A percentile compares a stretch with the other conserved stretches of the same genome.
Conservation (phyloP, 768 basidiomycete genomes). For the Suillus cothurnatus region DNA sequence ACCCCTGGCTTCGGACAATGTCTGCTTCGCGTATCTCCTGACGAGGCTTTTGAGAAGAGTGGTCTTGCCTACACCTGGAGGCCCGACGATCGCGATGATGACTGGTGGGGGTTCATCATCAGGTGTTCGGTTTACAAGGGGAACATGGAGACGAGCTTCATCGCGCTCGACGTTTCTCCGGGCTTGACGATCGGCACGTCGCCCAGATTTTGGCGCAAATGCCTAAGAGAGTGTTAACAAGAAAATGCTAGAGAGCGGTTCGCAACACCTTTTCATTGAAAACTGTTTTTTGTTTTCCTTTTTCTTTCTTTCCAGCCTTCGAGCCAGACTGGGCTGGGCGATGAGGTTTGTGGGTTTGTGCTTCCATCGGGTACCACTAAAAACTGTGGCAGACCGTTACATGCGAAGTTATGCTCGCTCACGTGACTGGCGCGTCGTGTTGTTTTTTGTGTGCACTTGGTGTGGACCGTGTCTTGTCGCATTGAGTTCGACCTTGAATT, state of each 20-base stretch:
- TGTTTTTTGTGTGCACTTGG: constrained; percentile 10
- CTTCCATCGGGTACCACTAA: constrained; percentile 53
- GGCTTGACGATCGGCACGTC: constrained; percentile 85
- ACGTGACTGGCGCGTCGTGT: constrained; percentile 32
- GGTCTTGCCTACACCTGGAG: constrained; percentile 96
- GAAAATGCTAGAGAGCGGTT: not conserved
- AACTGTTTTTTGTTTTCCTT: constrained; percentile 69
- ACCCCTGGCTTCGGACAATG: constrained; percentile 84
- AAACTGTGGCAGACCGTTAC: not conserved
- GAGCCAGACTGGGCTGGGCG: constrained; percentile 68
- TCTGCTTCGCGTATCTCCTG: constrained; percentile 92
- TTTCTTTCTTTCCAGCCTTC: constrained; percentile 78
- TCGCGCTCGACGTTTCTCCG: constrained; percentile 90
- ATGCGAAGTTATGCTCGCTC: constrained; percentile 14
- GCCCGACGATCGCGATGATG: constrained; percentile 93
- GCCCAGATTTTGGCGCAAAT: constrained; percentile 90
- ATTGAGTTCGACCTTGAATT: constrained; percentile 8
- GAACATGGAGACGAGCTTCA: constrained; percentile 94
- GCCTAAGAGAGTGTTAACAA: constrained; percentile 52
- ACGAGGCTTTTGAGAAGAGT: constrained; percentile 92
- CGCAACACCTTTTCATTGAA: constrained; percentile 85
- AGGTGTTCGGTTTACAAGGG: constrained; percentile 92
- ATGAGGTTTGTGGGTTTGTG: constrained; percentile 83
- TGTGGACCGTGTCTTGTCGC: constrained; percentile 2
- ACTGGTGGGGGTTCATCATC: constrained; percentile 91